Conservation (phyloP, 2,329 filamentous ascomycete genomes). For the Penicillium sp. region DNA sequence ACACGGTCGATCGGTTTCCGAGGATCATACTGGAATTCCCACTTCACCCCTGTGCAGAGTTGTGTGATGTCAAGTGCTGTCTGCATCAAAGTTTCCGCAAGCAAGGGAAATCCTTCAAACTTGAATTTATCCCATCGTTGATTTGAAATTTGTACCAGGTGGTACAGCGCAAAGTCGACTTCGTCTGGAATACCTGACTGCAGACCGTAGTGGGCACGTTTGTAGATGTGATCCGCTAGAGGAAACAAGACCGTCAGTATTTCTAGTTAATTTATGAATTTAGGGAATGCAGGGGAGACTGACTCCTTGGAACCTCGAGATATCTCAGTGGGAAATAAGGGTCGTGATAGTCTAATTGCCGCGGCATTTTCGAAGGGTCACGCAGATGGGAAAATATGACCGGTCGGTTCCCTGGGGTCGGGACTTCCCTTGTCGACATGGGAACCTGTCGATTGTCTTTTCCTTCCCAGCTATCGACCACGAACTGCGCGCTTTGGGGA, state of each 20-base stretch:
- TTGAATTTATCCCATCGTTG: constrained; percentile 94
- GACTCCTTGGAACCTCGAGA: constrained; percentile 40
- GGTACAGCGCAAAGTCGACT: constrained; percentile 88
- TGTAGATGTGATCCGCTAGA: constrained; percentile 69
- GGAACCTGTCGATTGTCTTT: constrained; percentile 39
- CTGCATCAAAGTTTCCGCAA: constrained; percentile 84
- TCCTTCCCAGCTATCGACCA: constrained; percentile 40
- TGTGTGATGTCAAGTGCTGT: constrained; percentile 76
- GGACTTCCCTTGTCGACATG: constrained; percentile 43
- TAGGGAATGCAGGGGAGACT: constrained; percentile 12
- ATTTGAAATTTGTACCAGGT: constrained; percentile 91
- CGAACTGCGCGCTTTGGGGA: constrained; percentile 31
- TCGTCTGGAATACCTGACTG: constrained; percentile 77
- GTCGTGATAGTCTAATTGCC: constrained; percentile 41
- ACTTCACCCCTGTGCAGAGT: constrained; percentile 79
- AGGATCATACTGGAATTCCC: constrained; percentile 71
- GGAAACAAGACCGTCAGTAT: constrained; percentile 11
- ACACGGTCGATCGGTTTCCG: constrained; percentile 52
- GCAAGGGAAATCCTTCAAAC: constrained; percentile 84
- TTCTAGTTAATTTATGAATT: neutral
- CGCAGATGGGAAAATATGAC: constrained; percentile 34
- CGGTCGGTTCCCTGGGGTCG: constrained; percentile 46
- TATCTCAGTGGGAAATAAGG: constrained; percentile 39
- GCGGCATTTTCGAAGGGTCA: constrained; percentile 31
- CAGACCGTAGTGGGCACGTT: constrained; percentile 79